Evolutionary conservation across 2,329 filamentous ascomycete genomes (phyloP).

Genomic region (Daldinia sp.): DNA sequence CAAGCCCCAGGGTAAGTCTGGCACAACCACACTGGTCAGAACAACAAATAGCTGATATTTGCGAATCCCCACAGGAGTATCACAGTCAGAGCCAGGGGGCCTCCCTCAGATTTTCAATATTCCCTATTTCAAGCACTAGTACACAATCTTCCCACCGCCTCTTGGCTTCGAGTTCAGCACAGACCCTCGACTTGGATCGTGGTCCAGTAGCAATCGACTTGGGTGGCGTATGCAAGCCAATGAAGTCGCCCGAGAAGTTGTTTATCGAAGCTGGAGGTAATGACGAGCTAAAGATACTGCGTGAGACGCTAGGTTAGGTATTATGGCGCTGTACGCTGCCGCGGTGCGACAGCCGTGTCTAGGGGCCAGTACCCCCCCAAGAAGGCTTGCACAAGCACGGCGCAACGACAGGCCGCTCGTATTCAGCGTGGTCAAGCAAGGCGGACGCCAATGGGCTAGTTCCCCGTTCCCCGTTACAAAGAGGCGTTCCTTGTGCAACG

Average conservation of each 20-base stretch:
- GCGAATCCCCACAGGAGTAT: conserved; percentile 49
- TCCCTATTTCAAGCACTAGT: conserved; percentile 36
- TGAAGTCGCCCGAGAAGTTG: conserved; percentile 45
- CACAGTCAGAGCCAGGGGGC: conserved; percentile 42
- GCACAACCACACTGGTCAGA: conserved; percentile 51
- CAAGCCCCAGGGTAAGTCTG: conserved; percentile 47
- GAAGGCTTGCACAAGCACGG: conserved; percentile 46
- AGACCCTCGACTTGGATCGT: conserved; percentile 45
- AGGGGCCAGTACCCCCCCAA: conserved; percentile 46
- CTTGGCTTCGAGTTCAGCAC: conserved; percentile 45
- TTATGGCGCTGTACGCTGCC: conserved; percentile 51
- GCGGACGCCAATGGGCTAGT: conserved; percentile 52
- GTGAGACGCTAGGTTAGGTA: conserved; percentile 48
- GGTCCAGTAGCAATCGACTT: conserved; percentile 47
- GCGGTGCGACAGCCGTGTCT: conserved; percentile 51
- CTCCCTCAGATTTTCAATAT: conserved; percentile 42
- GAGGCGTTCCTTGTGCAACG: conserved; percentile 53
- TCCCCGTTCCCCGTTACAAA: conserved; percentile 52
- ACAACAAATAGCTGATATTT: conserved; percentile 43
- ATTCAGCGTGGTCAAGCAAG: conserved; percentile 50
- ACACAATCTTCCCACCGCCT: conserved; percentile 43
- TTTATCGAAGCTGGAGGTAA: conserved; percentile 46
- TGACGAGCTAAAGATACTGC: conserved; percentile 48
- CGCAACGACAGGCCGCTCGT: conserved; percentile 50
- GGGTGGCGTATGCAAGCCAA: conserved; percentile 49